Evolutionary conservation across 2,329 filamentous ascomycete genomes (phyloP), one percentile per base, ranked within the genome.

Genomic region (Elsinoe perseae): DNA sequence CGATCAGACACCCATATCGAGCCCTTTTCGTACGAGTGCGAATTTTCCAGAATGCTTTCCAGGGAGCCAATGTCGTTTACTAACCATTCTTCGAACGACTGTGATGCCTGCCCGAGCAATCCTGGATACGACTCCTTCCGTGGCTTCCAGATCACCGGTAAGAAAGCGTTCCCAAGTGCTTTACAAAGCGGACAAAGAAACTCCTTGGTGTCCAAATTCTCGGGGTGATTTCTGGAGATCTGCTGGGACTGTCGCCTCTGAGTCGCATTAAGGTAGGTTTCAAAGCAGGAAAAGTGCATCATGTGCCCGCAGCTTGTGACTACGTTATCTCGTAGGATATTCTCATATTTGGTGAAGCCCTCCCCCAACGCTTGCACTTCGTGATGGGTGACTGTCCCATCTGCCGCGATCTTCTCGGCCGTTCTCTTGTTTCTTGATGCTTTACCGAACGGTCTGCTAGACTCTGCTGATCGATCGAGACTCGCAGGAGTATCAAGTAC

Each of bases 131-230:
- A 82, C 66, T 95, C 88, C 63, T 95, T 88, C 65, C 95, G 86
- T 23, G 87, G 87, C 68, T 91, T 95, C 93, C 93, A 98, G 34
- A 95, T 84, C 60, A 98, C 89, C 0, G 95, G 95, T 34, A 98
- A 70, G 72, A 98, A 98, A 0, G 89, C 82, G 67, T 98, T 98
- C 2, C 93, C 93, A 0, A 98, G 78, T 2, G 93, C 95, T 71
- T 98, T 98, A 75, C 93, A 98, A 0, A 98, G 77, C 1, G 93
- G 93, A 64, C 93, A 98, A 56, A 97, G 87, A 69, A 98, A 98
- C 65, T 98, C 93, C 60, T 95, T 87, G 42, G 81, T 77, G 18
- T 80, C 77, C 1, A 89, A 79, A 56, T 85, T 80, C 68, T 98
- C 95, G 0, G 93, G 93, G 64, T 97, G 93, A 64, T 95, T 89